Evolutionary conservation across 192 early-diverging fungal species (phyloP).

Genomic region (Geranomyces variabilis): DNA sequence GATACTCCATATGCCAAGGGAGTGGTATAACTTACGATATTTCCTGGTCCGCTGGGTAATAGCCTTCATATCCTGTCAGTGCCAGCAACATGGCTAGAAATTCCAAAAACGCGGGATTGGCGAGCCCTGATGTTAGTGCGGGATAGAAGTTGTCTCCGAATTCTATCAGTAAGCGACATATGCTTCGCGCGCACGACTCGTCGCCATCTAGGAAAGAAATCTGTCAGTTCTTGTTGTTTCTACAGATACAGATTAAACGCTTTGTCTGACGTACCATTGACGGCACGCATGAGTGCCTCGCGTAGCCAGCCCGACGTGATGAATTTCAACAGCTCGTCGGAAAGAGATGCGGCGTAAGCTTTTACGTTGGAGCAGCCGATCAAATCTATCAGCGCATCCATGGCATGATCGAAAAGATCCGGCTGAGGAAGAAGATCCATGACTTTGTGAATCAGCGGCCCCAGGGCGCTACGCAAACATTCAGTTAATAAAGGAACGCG

Average conservation of each 20-base stretch:
- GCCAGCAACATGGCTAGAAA: conserved; percentile 47
- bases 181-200: conserved; percentile 23
- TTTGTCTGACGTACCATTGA: conserved; percentile 34
- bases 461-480: conserved; percentile 25
- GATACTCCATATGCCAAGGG: not conserved
- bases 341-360: conserved; percentile 41
- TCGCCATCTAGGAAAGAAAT: conserved; percentile 37
- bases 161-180: conserved; percentile 42
- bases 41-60: conserved; percentile 47
- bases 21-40: conserved; percentile 36
- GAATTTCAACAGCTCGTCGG: conserved; percentile 32
- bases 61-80: conserved; percentile 45
- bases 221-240: not conserved
- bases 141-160: conserved; percentile 45
- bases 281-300: conserved; percentile 33
- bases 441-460: conserved; percentile 26
- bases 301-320: conserved; percentile 41
- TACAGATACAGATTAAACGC: not conserved
- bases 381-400: conserved; percentile 44
- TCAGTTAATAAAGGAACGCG: not conserved
- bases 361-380: conserved; percentile 33
- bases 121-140: conserved; percentile 30
- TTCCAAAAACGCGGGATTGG: conserved; percentile 14
- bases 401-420: conserved; percentile 36
- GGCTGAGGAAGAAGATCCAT: conserved; percentile 31